phyloP scores from a whole-genome alignment of 2,329 filamentous ascomycete species.

The Trichoderma sp. region DNA sequence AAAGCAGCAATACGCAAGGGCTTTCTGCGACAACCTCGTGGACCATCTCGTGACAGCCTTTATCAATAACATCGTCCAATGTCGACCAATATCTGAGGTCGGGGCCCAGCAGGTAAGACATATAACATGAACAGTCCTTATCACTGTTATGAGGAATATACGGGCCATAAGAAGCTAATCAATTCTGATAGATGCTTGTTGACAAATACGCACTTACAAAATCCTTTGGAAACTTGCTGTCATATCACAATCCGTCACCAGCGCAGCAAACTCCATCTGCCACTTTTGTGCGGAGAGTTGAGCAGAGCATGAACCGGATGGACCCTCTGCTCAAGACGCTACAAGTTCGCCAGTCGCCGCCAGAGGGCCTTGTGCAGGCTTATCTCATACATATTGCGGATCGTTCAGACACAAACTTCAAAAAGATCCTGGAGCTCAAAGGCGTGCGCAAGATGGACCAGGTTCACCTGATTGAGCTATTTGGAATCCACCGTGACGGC shows the following conservation, averaged over 20 bases:
- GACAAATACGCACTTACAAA: conserved; percentile 92
- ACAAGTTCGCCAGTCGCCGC: conserved; percentile 87
- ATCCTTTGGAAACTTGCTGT: conserved; percentile 72
- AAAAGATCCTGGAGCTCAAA: conserved; percentile 94
- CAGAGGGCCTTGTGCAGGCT: conserved; percentile 92
- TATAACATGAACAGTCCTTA: background rate
- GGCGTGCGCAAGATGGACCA: conserved; percentile 87
- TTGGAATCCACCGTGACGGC: conserved; percentile 77
- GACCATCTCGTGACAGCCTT: conserved; percentile 82
- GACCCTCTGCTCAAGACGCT: conserved; percentile 95
- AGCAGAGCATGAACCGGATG: conserved; percentile 79
- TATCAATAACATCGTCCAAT: conserved; percentile 82
- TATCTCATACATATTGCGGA: conserved; percentile 98
- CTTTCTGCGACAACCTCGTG: conserved; percentile 95
- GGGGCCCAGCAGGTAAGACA: conserved; percentile 82
- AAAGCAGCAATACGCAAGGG: conserved; percentile 91
- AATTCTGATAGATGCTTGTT: conserved; percentile 74
- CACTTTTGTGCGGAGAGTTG: conserved; percentile 84
- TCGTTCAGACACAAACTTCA: conserved; percentile 91
- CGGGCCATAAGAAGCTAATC: conserved; percentile 33
- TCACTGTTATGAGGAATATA: background rate
- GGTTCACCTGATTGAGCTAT: conserved; percentile 80
- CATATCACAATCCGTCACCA: conserved; percentile 58
- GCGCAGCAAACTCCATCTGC: conserved; percentile 49
- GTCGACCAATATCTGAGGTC: conserved; percentile 87